Base-by-base conservation (phyloP, 495 filamentous ascomycete genomes). In the Stereocaulon alpinum region DNA sequence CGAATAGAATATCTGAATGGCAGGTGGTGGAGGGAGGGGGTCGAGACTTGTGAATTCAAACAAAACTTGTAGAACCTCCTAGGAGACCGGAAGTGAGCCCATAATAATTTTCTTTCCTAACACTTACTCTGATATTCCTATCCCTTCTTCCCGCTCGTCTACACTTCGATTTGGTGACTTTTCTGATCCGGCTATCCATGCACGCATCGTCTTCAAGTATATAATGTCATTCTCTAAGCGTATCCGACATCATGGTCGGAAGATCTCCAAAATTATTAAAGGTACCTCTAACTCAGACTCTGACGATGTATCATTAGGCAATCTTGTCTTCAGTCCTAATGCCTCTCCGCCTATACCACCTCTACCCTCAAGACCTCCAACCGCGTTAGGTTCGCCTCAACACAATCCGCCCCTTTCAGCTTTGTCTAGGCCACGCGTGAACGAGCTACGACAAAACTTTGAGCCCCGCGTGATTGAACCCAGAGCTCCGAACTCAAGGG, bases 11-110 rank as follows among this genome's bases (percentile, higher is more conserved):
- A 0, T 24, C 24, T 18, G 14, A 1, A 12, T 43, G 18, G 47
- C 27, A 18, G 24, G 37, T 41, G 47, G 56, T 32, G 56, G 56
- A 59, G 45, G 47, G 56, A 41, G 34, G 56, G 56, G 44, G 56
- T 30, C n/a, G 40, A 50, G 18, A 40, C 15, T 51, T 32, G 37
- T 18, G 40, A 41, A 15, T 27, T 32, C 18, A 15, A 32, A 51
- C 34, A 50, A 27, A 50, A 27, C 22, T 40, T 9, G 24, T 51
- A 51, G 37, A 50, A 51, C 11, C 3, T 20, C 27, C 49, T 41
- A 24, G 20, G 29, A 24, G 22, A 51, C 47, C 47, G 27, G 49
- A n/a, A 59, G 56, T 59, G 40, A 59, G 56, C 45, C 18, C 17
- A 4, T 24, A 18, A 32, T 32, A 11, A 17, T 30, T 10, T 51